phyloP scores from a whole-genome alignment of 768 basidiomycete genomes.

The Crassisporium funariophilum region DNA sequence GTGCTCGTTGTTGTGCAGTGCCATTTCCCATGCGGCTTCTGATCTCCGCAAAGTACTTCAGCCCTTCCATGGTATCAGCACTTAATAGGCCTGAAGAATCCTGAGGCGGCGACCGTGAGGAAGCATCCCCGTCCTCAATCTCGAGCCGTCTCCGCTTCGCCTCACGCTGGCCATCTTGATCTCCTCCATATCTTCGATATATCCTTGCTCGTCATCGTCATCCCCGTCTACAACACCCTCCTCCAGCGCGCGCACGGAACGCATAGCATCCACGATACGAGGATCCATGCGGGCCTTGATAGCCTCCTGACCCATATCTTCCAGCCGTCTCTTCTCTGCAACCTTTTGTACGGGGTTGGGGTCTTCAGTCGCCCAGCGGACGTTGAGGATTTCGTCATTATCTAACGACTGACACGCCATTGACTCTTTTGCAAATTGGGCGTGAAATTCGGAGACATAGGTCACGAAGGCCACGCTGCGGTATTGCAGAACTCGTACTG shows the following conservation, averaged over 20 bases:
- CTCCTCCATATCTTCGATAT: slow-evolving; percentile 33
- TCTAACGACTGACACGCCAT: slow-evolving; percentile 99
- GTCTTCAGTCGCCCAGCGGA: slow-evolving; percentile 99
- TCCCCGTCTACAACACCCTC: slow-evolving; percentile 64
- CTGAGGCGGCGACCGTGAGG: slow-evolving; percentile 30
- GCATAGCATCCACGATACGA: slow-evolving; percentile 85
- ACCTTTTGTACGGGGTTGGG: slow-evolving; percentile 93
- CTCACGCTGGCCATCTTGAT: too few relatives aligned
- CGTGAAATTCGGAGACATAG: slow-evolving; percentile 81
- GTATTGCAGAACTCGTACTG: slow-evolving; percentile 90
- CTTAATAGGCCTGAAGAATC: slow-evolving; percentile 66
- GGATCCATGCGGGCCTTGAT: slow-evolving; percentile 87
- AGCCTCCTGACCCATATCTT: slow-evolving; percentile 83
- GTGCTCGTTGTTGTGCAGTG: slow-evolving; percentile 26
- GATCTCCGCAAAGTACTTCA: slow-evolving; percentile 91
- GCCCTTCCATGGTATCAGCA: slow-evolving; percentile 83
- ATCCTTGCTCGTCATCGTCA: slow-evolving; percentile 38
- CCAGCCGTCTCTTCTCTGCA: slow-evolving; percentile 80
- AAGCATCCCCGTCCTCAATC: slow-evolving; percentile 28
- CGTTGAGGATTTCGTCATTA: slow-evolving; percentile 96
- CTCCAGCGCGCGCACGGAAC: slow-evolving; percentile 84
- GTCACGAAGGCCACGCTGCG: slow-evolving; percentile 98
- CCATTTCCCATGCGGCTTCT: slow-evolving; percentile 61
- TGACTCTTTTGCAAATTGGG: slow-evolving; percentile 96
- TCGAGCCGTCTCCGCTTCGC: slow-evolving; percentile 36